Conservation (phyloP, 768 basidiomycete species). For the Mycena rebaudengoi region DNA sequence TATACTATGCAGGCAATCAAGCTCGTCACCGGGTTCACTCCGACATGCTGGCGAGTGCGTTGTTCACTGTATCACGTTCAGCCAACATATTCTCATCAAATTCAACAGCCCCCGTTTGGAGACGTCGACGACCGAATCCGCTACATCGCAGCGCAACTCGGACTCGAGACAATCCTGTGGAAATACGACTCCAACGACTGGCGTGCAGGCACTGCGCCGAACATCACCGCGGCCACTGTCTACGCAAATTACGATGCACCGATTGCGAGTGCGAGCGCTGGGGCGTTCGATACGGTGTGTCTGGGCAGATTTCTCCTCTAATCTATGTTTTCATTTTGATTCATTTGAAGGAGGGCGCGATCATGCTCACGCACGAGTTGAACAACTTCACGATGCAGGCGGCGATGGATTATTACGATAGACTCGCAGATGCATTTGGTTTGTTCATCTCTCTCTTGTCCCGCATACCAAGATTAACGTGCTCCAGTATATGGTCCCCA, state of each 20-base stretch:
- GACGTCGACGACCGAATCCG: constrained; percentile 27
- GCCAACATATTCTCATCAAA: neutral
- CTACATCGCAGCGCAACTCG: constrained; percentile 23
- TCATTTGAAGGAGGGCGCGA: constrained; percentile 15
- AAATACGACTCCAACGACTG: constrained; percentile 76
- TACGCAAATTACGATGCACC: constrained; percentile 17
- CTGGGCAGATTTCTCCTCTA: neutral
- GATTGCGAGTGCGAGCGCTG: neutral
- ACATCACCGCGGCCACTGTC: neutral
- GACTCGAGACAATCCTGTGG: constrained; percentile 72
- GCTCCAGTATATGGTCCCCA: no score
- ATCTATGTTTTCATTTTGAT: neutral
- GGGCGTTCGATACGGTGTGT: constrained; percentile 15
- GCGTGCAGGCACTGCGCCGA: constrained; percentile 49
- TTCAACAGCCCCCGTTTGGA: constrained; percentile 19
- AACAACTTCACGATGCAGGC: constrained; percentile 70
- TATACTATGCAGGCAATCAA: constrained; percentile 72
- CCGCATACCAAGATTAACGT: no score
- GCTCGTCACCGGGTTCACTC: constrained; percentile 62
- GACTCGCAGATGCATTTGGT: constrained; percentile 54
- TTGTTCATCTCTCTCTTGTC: neutral
- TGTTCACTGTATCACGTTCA: neutral
- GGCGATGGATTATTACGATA: constrained; percentile 60
- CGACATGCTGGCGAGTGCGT: constrained; percentile 67
- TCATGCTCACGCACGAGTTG: constrained; percentile 57